These are phyloP conservation scores for Cinchona pubescens DNA, from an alignment of 257 asterid species.

Conservation along the genomic window DNA sequence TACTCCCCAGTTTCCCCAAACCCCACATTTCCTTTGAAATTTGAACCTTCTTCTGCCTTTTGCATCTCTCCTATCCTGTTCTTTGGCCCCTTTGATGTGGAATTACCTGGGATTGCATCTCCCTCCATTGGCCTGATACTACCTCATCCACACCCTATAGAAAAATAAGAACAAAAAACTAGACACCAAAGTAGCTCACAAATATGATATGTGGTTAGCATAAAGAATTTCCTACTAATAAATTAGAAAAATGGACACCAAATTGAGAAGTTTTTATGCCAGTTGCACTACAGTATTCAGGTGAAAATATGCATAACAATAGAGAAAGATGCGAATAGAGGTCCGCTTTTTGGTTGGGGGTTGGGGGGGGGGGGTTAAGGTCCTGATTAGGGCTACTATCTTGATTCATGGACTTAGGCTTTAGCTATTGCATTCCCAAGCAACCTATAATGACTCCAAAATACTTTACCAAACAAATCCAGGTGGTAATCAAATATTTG, in stretches of 20 bases:
- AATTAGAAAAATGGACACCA: neutral
- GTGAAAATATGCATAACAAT: neutral
- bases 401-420: too few species aligned
- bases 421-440: neutral
- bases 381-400: too few species aligned
- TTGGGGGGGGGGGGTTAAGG: too few species aligned
- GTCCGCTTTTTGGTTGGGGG: neutral
- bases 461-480: too few species aligned
- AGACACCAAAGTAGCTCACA: neutral
- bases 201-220: too few species aligned
- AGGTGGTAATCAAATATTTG: neutral
- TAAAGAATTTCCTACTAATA: too few species aligned
- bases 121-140: neutral
- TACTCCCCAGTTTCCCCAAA: neutral
- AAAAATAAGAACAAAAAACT: neutral
- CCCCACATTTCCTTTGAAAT: neutral
- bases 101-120: neutral
- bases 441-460: neutral
- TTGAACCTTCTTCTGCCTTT: neutral
- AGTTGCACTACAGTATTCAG: neutral
- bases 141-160: neutral
- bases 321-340: neutral
- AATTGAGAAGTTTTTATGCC: too few species aligned
- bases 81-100: neutral
- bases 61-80: neutral